Conservation (phyloP, 768 basidiomycete genomes). For the Vararia minispora region DNA sequence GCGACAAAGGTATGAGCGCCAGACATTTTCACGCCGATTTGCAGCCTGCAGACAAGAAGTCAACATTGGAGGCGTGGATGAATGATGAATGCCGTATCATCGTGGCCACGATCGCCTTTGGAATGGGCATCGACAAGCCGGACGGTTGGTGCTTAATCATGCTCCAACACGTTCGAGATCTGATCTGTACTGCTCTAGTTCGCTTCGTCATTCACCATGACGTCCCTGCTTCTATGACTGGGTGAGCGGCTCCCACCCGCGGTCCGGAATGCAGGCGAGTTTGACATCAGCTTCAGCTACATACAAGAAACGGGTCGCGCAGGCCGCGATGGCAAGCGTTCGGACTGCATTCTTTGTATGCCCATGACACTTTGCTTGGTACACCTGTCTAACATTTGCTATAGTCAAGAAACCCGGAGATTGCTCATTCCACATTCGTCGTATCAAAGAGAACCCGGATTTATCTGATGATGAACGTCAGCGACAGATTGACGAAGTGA, state of each 20-base stretch:
- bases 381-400: neutral
- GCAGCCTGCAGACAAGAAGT: slow-evolving; percentile 45
- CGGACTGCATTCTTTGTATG: slow-evolving; percentile 84
- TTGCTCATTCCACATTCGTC: slow-evolving; percentile 37
- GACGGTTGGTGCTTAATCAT: slow-evolving; percentile 36
- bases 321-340: slow-evolving; percentile 77
- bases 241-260: slow-evolving; percentile 36
- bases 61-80: slow-evolving; percentile 66
- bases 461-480: slow-evolving; percentile 39
- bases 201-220: slow-evolving; percentile 87
- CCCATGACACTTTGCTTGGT: slow-evolving; percentile 2
- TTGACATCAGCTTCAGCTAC: slow-evolving; percentile 34
- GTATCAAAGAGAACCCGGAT: slow-evolving; percentile 43
- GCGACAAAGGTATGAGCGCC: slow-evolving; percentile 49
- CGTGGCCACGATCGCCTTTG: slow-evolving; percentile 93
- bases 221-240: slow-evolving; percentile 75
- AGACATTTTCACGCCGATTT: slow-evolving; percentile 84
- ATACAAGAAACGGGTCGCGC: slow-evolving; percentile 98
- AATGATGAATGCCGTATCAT: slow-evolving; percentile 63
- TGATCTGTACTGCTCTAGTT: slow-evolving; percentile 32
- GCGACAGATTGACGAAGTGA: slow-evolving; percentile 53
- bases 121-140: slow-evolving; percentile 92
- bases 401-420: slow-evolving; percentile 62
- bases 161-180: neutral
- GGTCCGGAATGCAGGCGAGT: slow-evolving; percentile 4